Percentiles rank a stretch among this genome's conserved stretches.
Evolutionary conservation across 495 filamentous ascomycete genomes (phyloP).

Genomic region (Trichoderma erinaceum): DNA sequence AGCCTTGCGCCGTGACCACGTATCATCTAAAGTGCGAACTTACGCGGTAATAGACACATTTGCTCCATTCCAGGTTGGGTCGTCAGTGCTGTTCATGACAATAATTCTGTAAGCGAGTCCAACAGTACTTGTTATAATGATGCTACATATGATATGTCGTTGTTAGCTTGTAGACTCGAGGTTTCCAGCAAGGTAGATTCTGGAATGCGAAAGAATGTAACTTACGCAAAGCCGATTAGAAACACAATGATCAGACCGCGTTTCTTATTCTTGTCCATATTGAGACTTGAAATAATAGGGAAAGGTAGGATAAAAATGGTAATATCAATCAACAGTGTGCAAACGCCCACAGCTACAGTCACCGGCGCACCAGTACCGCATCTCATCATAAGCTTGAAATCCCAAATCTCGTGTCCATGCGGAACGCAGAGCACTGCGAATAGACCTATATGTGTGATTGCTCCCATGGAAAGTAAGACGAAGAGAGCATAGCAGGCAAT

Average conservation of each 20-base stretch:
- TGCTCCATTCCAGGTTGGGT: not conserved
- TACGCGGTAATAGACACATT: not conserved
- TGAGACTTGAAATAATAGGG: not conserved
- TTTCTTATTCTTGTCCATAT: not conserved
- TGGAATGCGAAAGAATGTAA: not conserved
- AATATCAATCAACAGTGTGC: not conserved
- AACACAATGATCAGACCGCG: not conserved
- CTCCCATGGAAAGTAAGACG: not conserved
- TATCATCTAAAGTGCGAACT: not conserved
- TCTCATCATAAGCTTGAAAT: not conserved
- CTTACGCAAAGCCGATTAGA: not conserved
- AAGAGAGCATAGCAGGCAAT: conserved; percentile 1
- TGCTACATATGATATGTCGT: not conserved
- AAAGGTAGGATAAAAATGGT: not conserved
- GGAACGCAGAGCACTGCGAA: not conserved
- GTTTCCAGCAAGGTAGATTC: not conserved
- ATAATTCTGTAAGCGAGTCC: not conserved
- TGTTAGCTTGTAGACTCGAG: not conserved
- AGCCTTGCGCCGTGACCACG: not conserved
- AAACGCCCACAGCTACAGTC: not conserved
- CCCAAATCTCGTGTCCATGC: not conserved
- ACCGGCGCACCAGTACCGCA: not conserved
- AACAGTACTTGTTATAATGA: not conserved
- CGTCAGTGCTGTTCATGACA: not conserved
- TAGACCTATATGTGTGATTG: not conserved